phyloP scores from a whole-genome alignment of 2,329 filamentous ascomycete genomes.

The Trichophyton mentagrophytes region DNA sequence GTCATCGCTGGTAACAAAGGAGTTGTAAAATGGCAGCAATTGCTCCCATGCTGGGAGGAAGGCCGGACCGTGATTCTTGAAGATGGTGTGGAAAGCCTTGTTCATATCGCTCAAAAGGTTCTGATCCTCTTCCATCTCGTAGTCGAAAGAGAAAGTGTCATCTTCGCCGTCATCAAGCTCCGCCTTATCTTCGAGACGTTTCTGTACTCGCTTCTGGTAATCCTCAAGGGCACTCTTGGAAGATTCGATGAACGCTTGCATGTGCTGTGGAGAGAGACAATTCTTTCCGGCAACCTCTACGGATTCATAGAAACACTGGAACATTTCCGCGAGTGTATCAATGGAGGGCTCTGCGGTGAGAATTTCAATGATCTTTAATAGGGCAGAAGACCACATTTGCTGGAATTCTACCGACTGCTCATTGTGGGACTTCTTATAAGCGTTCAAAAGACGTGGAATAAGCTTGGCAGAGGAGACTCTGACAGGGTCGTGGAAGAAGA shows the following conservation, averaged over 20 bases:
- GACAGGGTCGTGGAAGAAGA: constrained; percentile 99
- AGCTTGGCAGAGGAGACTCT: constrained; percentile 89
- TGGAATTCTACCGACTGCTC: constrained; percentile 63
- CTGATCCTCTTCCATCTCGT: constrained; percentile 94
- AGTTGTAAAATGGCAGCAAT: constrained; percentile 71
- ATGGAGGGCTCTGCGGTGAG: constrained; percentile 88
- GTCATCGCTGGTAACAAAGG: constrained; percentile 67
- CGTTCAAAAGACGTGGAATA: constrained; percentile 82
- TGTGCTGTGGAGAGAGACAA: constrained; percentile 63
- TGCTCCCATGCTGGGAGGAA: constrained; percentile 85
- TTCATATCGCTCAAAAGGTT: constrained; percentile 98
- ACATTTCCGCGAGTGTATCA: constrained; percentile 96
- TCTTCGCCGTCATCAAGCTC: constrained; percentile 84
- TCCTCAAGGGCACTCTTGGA: constrained; percentile 79
- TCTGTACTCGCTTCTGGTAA: constrained; percentile 75
- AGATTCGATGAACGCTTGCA: constrained; percentile 76
- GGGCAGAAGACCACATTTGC: constrained; percentile 72
- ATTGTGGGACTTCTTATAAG: constrained; percentile 86
- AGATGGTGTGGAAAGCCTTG: constrained; percentile 97
- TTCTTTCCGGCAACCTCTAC: constrained; percentile 85
- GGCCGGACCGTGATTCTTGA: constrained; percentile 79
- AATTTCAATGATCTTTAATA: constrained; percentile 85
- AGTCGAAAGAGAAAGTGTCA: constrained; percentile 69
- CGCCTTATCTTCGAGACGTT: constrained; percentile 70
- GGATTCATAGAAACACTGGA: constrained; percentile 98